These are phyloP conservation scores for Cordyceps farinosa DNA, from an alignment of 2,329 filamentous ascomycete species.

Conservation along the genomic window DNA sequence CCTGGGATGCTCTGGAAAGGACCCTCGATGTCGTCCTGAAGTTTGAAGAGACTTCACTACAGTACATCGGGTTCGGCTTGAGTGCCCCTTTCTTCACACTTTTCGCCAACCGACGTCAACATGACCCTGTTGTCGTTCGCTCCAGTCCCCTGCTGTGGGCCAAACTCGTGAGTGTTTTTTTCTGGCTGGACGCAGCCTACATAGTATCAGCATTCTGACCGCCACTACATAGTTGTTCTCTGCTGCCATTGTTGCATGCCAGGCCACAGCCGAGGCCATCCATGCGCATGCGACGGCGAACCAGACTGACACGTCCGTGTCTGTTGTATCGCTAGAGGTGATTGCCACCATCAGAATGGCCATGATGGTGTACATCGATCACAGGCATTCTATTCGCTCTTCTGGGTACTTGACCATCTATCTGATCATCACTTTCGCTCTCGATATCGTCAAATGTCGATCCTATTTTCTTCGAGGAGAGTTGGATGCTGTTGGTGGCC, in stretches of 20 bases:
- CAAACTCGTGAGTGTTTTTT: neutral
- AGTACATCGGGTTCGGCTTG: too few species aligned
- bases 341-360: neutral
- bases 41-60: too few species aligned
- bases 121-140: neutral
- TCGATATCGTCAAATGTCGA: conserved; percentile 32
- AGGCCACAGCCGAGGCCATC: neutral
- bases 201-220: neutral
- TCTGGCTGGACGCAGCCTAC: neutral
- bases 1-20: too few species aligned
- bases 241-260: neutral
- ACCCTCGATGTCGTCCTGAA: too few species aligned
- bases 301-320: neutral
- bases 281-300: neutral
- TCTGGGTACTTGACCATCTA: conserved; percentile 32
- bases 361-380: conserved; percentile 26
- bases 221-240: neutral
- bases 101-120: neutral
- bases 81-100: too few species aligned
- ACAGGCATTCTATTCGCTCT: conserved; percentile 30
- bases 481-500: conserved; percentile 7
- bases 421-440: conserved; percentile 30
- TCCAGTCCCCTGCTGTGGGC: neutral
- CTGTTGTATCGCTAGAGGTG: neutral
- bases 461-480: conserved; percentile 31